Evolutionary conservation across 2,329 filamentous ascomycete species (phyloP).

Genomic region (Fusarium verticillioides): DNA sequence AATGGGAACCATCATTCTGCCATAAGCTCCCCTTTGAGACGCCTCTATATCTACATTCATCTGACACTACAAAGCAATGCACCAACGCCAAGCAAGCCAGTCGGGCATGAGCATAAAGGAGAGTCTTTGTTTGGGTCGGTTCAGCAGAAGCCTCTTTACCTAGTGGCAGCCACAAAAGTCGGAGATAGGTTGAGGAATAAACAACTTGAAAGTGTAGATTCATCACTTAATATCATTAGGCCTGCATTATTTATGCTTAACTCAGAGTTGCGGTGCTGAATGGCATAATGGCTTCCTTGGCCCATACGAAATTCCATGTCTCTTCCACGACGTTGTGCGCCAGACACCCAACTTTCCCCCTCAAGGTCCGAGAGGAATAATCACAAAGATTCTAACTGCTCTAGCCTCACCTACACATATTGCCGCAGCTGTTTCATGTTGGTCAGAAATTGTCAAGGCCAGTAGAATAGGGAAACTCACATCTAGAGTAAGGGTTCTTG

Average conservation of each 20-base stretch:
- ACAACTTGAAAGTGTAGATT: neutral
- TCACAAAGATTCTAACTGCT: neutral
- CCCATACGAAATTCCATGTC: conserved; percentile 4
- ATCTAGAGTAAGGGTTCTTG: conserved; percentile 91
- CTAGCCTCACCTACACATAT: conserved; percentile 45
- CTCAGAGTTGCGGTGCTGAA: neutral
- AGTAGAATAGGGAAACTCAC: conserved; percentile 67
- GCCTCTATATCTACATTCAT: neutral
- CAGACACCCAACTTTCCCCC: conserved; percentile 12
- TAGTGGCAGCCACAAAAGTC: neutral
- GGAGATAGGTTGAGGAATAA: neutral
- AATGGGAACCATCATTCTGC: neutral
- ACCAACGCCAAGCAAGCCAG: neutral
- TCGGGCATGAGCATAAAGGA: neutral
- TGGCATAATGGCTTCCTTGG: conserved; percentile 12
- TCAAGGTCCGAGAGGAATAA: conserved; percentile 7
- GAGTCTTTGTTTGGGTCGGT: neutral
- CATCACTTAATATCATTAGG: neutral
- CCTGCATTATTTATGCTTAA: neutral
- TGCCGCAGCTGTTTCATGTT: conserved; percentile 46
- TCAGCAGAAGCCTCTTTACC: neutral
- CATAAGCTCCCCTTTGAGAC: neutral
- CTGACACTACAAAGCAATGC: neutral
- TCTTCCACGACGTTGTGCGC: conserved; percentile 3
- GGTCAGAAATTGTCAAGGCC: conserved; percentile 5